Evolutionary conservation across 2,329 filamentous ascomycete species (phyloP).

Genomic region (Colletotrichum sp.): DNA sequence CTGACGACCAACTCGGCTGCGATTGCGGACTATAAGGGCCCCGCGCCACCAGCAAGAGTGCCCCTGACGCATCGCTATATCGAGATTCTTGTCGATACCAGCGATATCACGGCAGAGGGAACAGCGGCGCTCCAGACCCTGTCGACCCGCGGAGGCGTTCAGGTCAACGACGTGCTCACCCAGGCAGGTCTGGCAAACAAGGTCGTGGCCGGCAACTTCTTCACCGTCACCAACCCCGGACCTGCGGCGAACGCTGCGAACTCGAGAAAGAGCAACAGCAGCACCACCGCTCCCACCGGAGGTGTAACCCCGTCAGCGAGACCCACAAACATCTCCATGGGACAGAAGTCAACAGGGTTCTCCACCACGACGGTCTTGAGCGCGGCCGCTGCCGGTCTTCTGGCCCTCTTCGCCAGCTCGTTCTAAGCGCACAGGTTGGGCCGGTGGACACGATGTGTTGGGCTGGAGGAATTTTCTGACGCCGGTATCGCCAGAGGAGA

Average conservation of each 20-base stretch:
- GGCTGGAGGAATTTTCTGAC: background rate
- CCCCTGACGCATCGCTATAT: constrained; percentile 43
- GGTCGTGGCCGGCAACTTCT: constrained; percentile 42
- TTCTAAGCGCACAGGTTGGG: background rate
- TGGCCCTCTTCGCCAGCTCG: background rate
- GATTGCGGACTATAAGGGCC: constrained; percentile 33
- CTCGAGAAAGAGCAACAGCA: background rate
- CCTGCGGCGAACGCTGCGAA: background rate
- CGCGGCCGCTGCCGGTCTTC: background rate
- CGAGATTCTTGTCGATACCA: constrained; percentile 43
- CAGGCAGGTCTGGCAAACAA: constrained; percentile 32
- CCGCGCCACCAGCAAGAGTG: constrained; percentile 37
- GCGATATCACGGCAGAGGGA: constrained; percentile 24
- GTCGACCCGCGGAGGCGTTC: constrained; percentile 32
- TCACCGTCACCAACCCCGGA: constrained; percentile 40
- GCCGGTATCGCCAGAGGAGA: background rate
- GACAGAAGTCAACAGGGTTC: background rate
- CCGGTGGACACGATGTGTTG: background rate
- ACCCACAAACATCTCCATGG: background rate
- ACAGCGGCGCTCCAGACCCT: constrained; percentile 31
- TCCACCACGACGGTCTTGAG: background rate
- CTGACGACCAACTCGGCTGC: constrained; percentile 11
- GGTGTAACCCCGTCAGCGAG: background rate
- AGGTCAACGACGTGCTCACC: constrained; percentile 31
- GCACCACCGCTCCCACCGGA: background rate